phyloP scores from a whole-genome alignment of 2,329 filamentous ascomycete genomes.

The Verticillium klebahnii region DNA sequence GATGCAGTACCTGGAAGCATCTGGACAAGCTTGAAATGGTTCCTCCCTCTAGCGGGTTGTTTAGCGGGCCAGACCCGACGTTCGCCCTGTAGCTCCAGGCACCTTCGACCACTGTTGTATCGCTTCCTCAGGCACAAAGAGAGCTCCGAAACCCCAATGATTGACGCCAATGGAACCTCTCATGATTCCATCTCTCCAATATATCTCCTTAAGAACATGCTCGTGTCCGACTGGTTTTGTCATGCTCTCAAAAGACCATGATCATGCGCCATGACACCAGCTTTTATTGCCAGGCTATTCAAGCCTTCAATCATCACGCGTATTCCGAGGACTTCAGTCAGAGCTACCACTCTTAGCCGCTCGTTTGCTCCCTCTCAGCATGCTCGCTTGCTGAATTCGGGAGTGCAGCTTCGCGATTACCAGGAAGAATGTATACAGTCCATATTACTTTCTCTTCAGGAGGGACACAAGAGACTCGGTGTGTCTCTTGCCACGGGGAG shows the following conservation, averaged over 20 bases:
- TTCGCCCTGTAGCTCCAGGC: background rate
- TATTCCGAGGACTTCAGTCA: background rate
- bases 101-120: background rate
- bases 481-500: conserved; percentile 84
- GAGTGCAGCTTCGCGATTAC: conserved; percentile 68
- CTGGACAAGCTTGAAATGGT: background rate
- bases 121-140: background rate
- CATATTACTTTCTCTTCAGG: conserved; percentile 62
- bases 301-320: background rate
- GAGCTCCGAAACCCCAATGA: background rate
- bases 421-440: conserved; percentile 89
- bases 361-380: background rate
- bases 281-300: background rate
- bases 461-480: conserved; percentile 74
- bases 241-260: background rate
- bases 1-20: background rate
- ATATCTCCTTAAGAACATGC: background rate
- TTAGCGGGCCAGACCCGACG: background rate
- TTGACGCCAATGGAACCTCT: background rate
- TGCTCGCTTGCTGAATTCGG: conserved; percentile 5
- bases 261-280: background rate
- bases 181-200: background rate
- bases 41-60: background rate
- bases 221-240: background rate
- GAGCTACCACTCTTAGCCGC: background rate